Evolutionary conservation across 345 rosid genomes (phyloP).

Genomic region (Toxicodendron radicans): DNA sequence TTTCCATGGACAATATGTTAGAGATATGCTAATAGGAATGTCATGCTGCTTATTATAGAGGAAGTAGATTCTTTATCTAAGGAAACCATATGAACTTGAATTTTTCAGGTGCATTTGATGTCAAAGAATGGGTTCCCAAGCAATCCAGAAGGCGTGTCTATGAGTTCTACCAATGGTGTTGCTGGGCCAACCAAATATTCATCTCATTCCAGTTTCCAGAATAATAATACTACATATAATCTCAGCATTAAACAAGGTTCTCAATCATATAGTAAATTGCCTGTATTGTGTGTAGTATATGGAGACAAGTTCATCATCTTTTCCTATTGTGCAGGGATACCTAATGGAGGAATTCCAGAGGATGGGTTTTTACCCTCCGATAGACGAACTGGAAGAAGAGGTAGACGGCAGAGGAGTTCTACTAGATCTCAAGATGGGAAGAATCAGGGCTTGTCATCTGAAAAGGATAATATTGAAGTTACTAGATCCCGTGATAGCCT

Average conservation of each 20-base stretch:
- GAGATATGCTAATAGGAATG: slow-evolving; percentile 4
- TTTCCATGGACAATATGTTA: slow-evolving; percentile 7
- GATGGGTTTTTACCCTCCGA: slow-evolving; percentile 51
- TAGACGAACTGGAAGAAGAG: slow-evolving; percentile 59
- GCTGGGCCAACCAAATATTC: slow-evolving; percentile 27
- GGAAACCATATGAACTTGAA: slow-evolving; percentile 12
- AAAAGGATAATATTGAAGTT: slow-evolving; percentile 49
- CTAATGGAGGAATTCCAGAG: slow-evolving; percentile 41
- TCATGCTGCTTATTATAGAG: slow-evolving; percentile 1
- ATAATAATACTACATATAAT: slow-evolving; percentile 25
- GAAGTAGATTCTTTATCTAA: neutral
- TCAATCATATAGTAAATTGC: slow-evolving; percentile 13
- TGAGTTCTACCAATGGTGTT: slow-evolving; percentile 32
- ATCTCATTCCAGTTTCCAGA: slow-evolving; percentile 26
- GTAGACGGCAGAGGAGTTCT: slow-evolving; percentile 75
- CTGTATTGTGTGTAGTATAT: slow-evolving; percentile 13
- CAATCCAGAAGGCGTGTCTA: slow-evolving; percentile 31
- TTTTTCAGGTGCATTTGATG: slow-evolving; percentile 42
- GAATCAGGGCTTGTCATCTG: slow-evolving; percentile 38
- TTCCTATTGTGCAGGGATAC: slow-evolving; percentile 37
- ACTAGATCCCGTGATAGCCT: slow-evolving; percentile 28
- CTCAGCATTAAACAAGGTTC: slow-evolving; percentile 52
- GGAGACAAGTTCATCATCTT: slow-evolving; percentile 16
- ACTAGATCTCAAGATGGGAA: slow-evolving; percentile 55
- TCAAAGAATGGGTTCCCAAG: slow-evolving; percentile 35